Evolutionary conservation across 257 asterid species (phyloP).

Genomic region (Euphrasia confusa): DNA sequence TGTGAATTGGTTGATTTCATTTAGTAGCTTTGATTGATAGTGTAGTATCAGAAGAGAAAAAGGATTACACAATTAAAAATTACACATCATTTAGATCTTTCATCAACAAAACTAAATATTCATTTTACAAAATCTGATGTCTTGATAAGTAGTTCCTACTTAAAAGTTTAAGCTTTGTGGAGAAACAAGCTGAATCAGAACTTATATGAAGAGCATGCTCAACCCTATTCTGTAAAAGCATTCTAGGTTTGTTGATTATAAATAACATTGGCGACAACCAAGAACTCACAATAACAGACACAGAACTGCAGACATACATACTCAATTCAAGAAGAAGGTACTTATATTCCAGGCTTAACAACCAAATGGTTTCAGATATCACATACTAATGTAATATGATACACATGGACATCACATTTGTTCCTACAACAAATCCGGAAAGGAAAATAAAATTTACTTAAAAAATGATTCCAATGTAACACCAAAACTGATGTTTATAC

Average conservation of each 20-base stretch:
- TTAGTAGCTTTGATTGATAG: neutral
- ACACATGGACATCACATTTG: neutral
- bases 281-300: neutral
- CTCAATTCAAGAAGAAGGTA: neutral
- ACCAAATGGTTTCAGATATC: neutral
- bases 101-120: neutral
- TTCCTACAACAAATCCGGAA: neutral
- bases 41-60: neutral
- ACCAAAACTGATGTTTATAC: neutral
- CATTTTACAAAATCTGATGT: neutral
- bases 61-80: neutral
- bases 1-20: neutral
- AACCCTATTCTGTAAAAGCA: too few relatives aligned
- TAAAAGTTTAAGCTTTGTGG: too few relatives aligned
- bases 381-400: neutral
- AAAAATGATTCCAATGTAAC: neutral
- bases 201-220: constrained; percentile 37
- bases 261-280: neutral
- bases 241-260: too few relatives aligned
- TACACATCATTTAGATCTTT: neutral
- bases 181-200: constrained; percentile 44
- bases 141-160: too few relatives aligned
- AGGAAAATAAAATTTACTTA: neutral
- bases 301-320: neutral
- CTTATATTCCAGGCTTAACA: neutral